Base-by-base conservation (phyloP, 1,284 basidiomycete species). In the Cryptococcus amylolentus region DNA sequence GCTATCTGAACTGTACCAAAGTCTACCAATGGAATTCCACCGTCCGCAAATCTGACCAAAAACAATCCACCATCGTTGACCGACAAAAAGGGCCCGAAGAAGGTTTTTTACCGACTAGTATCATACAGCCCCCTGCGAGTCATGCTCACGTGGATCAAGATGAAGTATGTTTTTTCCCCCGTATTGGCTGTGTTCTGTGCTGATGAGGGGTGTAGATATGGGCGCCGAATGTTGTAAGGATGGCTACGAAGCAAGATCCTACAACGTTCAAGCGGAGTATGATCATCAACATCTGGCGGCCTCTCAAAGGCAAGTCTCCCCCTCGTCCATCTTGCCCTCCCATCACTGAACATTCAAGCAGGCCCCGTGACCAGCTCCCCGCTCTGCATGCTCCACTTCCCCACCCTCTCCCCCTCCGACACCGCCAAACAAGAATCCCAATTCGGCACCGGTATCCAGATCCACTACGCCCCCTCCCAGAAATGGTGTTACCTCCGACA, bases 271-370 rank as follows among this genome's bases (percentile, higher is more conserved):
- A 56, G 38, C 48, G 64, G 40, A 56, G 47, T 37, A 62, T 64
- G 57, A 71, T 71, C 50, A 52, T 71, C 59, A 71, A 71, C 55
- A 49, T 70, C n/a, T 72, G 70, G 70, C 53, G 70, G 20, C 70
- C 70, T 0, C 53, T 70, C 12, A 51, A 58, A 18, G 64, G 61
- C 61, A 51, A 31, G 9, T 16, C 26, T n/a, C n/a, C n/a, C n/a
- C n/a, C n/a, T n/a, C n/a, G n/a, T n/a, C n/a, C n/a, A n/a, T n/a
- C n/a, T n/a, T n/a, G n/a, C n/a, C n/a, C n/a, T n/a, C n/a, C n/a
- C n/a, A n/a, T n/a, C n/a, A n/a, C n/a, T n/a, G n/a, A n/a, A n/a
- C n/a, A n/a, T n/a, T n/a, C n/a, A n/a, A n/a, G n/a, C 20, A 55
- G 64, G 62, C 16, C 64, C 65, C 0, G 68, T 71, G 0, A 67